These are phyloP conservation scores for Amesomyces nigricolor DNA, from an alignment of 2,329 filamentous ascomycete species.

Conservation along the genomic window DNA sequence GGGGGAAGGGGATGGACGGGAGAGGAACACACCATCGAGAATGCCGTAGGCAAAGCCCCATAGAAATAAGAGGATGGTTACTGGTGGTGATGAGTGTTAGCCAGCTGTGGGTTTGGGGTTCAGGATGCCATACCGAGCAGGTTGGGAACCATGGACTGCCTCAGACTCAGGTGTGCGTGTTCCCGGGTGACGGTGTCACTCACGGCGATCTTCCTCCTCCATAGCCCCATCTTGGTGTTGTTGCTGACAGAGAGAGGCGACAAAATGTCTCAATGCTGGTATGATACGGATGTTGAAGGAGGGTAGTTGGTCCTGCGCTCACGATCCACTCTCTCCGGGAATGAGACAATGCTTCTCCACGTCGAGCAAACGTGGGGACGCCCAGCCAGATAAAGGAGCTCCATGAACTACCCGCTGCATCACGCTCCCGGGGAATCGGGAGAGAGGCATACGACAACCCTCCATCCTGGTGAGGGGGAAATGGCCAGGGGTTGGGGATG, in stretches of 20 bases:
- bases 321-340: too few relatives aligned
- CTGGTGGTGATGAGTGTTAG: constrained; percentile 11
- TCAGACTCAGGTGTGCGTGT: constrained; percentile 30
- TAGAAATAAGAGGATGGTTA: constrained; percentile 35
- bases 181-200: constrained; percentile 30
- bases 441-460: too few relatives aligned
- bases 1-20: neutral
- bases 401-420: too few relatives aligned
- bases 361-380: too few relatives aligned
- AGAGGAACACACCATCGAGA: constrained; percentile 26
- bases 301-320: too few relatives aligned
- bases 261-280: too few relatives aligned
- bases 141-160: constrained; percentile 33
- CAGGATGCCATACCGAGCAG: constrained; percentile 22
- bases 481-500: neutral
- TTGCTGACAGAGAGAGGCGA: neutral
- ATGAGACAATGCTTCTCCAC: too few relatives aligned
- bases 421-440: too few relatives aligned
- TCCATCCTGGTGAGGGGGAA: too few relatives aligned
- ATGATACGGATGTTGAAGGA: too few relatives aligned
- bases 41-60: constrained; percentile 36
- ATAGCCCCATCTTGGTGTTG: constrained; percentile 10
- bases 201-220: constrained; percentile 31
- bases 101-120: neutral
- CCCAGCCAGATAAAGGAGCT: too few relatives aligned